Base-by-base conservation (phyloP, 345 rosid species). In the Excoecaria agallocha region DNA sequence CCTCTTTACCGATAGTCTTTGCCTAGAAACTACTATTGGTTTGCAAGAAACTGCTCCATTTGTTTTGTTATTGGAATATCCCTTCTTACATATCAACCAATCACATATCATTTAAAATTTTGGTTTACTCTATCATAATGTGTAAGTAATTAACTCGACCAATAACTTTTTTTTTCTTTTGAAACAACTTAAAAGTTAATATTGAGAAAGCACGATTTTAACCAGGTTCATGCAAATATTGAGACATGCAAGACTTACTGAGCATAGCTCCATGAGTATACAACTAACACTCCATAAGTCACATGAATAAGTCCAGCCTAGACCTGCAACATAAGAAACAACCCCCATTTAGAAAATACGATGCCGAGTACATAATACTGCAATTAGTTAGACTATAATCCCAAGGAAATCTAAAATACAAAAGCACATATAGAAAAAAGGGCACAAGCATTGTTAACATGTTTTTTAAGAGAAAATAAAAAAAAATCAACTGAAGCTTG, bases 261-360 rank as follows among this genome's bases (percentile, higher is more conserved):
- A 55, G 76, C 68, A 72, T 50, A 77, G 46, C 68, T 77, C 80
- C 1, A 77, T 62, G 12, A 77, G 72, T 57, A 77, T 77, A 59
- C 80, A 77, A 37, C 80, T 72, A 49, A 77, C 60, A 59, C 76
- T 77, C 80, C 80, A 77, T 25, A 77, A 57, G 74, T 77, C 80
- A 30, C 80, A 77, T 46, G 80, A 76, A 72, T 77, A 77, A 48
- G 54, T 72, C 80, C 80, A 77, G 37, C 80, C 76, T 55, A 77
- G 54, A 72, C 80, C 80, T 77, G 73, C 68, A 58, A 46, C 4
- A 58, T 13, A 49, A 24, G 3, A 6, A 16, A 20, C 39, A 8
- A 20, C 7, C 20, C 20, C 8, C n/a, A 16, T 4, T 48, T 1
- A 48, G 63, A 5, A 69, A 46, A 19, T 15, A 59, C 15, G 19